Percentiles rank a stretch among this genome's conserved stretches.
Evolutionary conservation across 2,329 filamentous ascomycete genomes (phyloP).

Genomic region (Cercospora sesami): DNA sequence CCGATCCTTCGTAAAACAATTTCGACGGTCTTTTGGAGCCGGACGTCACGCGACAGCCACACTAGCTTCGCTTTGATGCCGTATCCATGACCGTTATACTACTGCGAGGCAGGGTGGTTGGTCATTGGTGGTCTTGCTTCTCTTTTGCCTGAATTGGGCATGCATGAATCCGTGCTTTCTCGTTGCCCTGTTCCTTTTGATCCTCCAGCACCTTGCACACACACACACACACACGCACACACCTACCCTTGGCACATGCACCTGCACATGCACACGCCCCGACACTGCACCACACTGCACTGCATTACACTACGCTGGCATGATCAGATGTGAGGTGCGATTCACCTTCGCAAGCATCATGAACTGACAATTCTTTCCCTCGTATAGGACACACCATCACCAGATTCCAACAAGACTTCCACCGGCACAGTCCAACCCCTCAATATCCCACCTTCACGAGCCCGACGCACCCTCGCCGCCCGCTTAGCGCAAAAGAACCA

Average conservation of each 20-base stretch:
- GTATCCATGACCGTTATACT: constrained; percentile 8
- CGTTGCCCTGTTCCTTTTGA: constrained; percentile 4
- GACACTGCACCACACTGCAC: not conserved
- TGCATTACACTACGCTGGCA: not conserved
- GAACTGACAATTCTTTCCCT: constrained; percentile 10
- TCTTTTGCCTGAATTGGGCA: constrained; percentile 6
- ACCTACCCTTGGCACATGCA: not conserved
- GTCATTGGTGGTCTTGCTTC: constrained; percentile 6
- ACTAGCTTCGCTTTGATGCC: constrained; percentile 12
- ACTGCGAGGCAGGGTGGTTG: constrained; percentile 13
- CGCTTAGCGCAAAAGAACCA: constrained; percentile 62
- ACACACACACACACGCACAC: not conserved
- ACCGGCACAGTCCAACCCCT: constrained; percentile 66
- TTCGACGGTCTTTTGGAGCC: constrained; percentile 16
- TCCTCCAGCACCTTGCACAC: not conserved
- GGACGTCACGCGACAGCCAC: constrained; percentile 16
- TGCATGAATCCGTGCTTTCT: constrained; percentile 6
- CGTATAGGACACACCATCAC: constrained; percentile 15
- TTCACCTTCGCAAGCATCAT: not conserved
- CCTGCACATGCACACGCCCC: not conserved
- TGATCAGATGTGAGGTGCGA: constrained; percentile 1
- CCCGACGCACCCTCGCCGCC: constrained; percentile 85
- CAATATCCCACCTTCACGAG: constrained; percentile 82
- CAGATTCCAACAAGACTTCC: constrained; percentile 29
- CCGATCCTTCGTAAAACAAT: constrained; percentile 16